Evolutionary conservation across 805 yeast genomes (phyloP), one percentile per base, ranked within the genome.

Genomic region (Yarrowia alimentaria): DNA sequence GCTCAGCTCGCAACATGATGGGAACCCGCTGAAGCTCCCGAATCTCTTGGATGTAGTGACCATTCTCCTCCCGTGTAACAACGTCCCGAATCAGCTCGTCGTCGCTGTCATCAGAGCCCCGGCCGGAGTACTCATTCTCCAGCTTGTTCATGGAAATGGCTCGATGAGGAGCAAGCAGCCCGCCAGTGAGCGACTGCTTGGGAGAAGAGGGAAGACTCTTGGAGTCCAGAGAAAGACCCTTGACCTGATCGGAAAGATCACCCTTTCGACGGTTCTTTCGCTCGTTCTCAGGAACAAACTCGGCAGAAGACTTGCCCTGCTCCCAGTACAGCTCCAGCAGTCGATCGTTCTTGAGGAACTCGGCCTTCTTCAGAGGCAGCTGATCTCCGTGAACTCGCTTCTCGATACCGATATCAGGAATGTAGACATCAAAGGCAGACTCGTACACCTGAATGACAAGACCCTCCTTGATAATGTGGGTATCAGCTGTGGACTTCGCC

Each of bases 321-420:
- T 88, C 94, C 99, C 99, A 91, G 63, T 78, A 88, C 42, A 91
- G 71, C 64, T 91, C 96, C 60, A 91, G 73, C 8, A 80, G 68
- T 35, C 87, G 75, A 31, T 76, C 70, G 13, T 63, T 60, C 62
- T 83, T 85, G 64, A 86, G 90, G 64, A 85, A 93, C 65, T 93
- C 98, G 5, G 97, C 98, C 66, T 89, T 90, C 18, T 79, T 79
- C 56, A 91, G 72, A 9, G 98, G 98, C 52, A 93, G 72, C 68
- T 93, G 98, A 68, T 93, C 99, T 20, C 98, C 97, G 62, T 93
- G 99, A 17, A 90, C 96, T 61, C 97, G 76, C 67, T 90, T 90
- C 64, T 90, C 97, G 59, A 90, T 85, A 34, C 97, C 97, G 69
- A 89, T 84, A 57, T 88, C 96, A 2, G 96, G 96, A 55, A 90